These are phyloP conservation scores for Protomyces lactucae-debilis DNA, from an alignment of 1,139 yeast species.

Conservation along the genomic window DNA sequence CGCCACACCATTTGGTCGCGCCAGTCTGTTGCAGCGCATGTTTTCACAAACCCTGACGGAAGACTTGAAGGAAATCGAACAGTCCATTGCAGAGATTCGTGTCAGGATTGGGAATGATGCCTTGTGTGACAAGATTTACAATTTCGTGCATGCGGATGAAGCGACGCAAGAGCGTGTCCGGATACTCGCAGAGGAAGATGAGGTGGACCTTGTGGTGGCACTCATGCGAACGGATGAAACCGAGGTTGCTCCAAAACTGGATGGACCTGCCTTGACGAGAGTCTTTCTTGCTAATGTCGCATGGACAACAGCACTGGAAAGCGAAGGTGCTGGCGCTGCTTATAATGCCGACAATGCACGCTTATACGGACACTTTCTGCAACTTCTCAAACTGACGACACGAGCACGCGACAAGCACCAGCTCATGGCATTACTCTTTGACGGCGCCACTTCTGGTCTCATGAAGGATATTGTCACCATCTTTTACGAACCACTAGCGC, in stretches of 20 bases:
- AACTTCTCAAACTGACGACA: conserved; percentile 59
- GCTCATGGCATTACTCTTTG: conserved; percentile 75
- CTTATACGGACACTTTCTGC: conserved; percentile 47
- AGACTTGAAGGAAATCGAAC: conserved; percentile 64
- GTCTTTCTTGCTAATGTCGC: conserved; percentile 38
- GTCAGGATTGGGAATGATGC: conserved; percentile 40
- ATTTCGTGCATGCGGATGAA: conserved; percentile 36
- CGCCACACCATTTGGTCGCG: conserved; percentile 69
- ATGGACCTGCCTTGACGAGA: conserved; percentile 28
- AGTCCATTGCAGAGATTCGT: conserved; percentile 50
- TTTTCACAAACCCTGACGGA: conserved; percentile 72
- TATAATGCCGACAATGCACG: conserved; percentile 35
- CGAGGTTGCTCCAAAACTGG: conserved; percentile 29
- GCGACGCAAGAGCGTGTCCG: conserved; percentile 34
- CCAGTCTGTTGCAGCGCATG: conserved; percentile 64
- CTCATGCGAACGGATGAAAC: conserved; percentile 34
- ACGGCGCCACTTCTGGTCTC: conserved; percentile 67
- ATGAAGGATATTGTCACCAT: conserved; percentile 68
- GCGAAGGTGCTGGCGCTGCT: conserved; percentile 29
- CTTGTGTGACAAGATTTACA: conserved; percentile 36
- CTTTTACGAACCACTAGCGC: conserved; percentile 79
- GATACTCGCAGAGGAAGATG: conserved; percentile 33
- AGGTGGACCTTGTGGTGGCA: conserved; percentile 36
- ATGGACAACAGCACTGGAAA: conserved; percentile 43
- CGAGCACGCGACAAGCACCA: conserved; percentile 71